Evolutionary conservation across 2,329 filamentous ascomycete species (phyloP).

Genomic region (Nothophoma quercina): DNA sequence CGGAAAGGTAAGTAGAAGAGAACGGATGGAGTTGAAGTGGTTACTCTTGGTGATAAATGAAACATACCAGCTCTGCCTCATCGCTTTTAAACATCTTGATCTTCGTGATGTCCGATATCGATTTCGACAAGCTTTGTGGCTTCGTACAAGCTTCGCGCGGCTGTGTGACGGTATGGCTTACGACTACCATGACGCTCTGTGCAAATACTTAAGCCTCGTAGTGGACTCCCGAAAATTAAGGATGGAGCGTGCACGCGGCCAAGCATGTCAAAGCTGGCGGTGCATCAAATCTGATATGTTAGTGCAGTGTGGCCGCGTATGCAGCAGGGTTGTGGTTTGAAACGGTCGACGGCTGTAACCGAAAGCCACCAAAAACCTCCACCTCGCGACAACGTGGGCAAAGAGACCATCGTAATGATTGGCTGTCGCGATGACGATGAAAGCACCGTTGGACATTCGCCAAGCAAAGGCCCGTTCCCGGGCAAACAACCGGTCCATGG

Average conservation of each 20-base stretch:
- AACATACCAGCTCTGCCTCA: background rate
- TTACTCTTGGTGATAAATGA: background rate
- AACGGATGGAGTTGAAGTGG: slow-evolving; percentile 1
- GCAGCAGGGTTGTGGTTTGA: slow-evolving; percentile 6
- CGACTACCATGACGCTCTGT: slow-evolving; percentile 9
- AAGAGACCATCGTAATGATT: background rate
- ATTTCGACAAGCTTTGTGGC: slow-evolving; percentile 6
- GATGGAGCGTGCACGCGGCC: slow-evolving; percentile 3
- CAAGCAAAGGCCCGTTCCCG: background rate
- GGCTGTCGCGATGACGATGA: background rate
- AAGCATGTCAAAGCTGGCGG: background rate
- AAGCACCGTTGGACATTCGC: background rate
- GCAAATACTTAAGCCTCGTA: background rate
- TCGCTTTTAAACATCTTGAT: background rate
- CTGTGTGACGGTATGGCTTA: slow-evolving; percentile 8
- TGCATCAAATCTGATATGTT: slow-evolving; percentile 2
- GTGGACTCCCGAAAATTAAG: slow-evolving; percentile 1
- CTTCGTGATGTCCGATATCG: background rate
- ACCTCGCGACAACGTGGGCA: background rate
- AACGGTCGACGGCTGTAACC: slow-evolving; percentile 1
- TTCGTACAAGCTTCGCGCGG: slow-evolving; percentile 10
- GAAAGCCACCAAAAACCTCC: background rate
- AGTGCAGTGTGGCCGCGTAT: slow-evolving; percentile 14
- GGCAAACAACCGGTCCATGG: background rate
- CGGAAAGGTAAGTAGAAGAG: background rate